Percentiles rank a stretch among this genome's conserved stretches.
Evolutionary conservation across 2,329 filamentous ascomycete species (phyloP).

Genomic region (Aspergillus quadrilineatus): DNA sequence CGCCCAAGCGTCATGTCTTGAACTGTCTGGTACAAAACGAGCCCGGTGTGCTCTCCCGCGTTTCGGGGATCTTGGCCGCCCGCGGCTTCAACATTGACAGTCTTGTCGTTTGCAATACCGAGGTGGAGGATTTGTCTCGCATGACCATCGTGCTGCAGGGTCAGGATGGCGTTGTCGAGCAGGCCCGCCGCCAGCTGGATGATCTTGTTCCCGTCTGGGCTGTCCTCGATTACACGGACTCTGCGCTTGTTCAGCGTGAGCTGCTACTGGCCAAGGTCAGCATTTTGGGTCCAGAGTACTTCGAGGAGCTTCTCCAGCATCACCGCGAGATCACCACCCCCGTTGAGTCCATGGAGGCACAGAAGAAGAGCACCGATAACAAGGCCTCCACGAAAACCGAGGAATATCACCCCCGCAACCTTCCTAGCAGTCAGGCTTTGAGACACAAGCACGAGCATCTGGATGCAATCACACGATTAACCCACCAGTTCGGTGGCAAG

Average conservation of each 20-base stretch:
- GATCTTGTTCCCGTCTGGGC: slow-evolving; percentile 98
- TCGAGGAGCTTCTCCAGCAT: slow-evolving; percentile 92
- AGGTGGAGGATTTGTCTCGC: slow-evolving; percentile 92
- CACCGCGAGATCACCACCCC: slow-evolving; percentile 81
- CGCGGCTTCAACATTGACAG: slow-evolving; percentile 99
- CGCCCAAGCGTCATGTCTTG: slow-evolving; percentile 90
- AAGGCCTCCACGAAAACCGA: slow-evolving; percentile 48
- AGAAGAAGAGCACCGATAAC: slow-evolving; percentile 20
- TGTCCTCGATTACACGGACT: slow-evolving; percentile 90
- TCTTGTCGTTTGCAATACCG: slow-evolving; percentile 94
- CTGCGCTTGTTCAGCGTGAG: slow-evolving; percentile 92
- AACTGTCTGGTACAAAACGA: slow-evolving; percentile 99
- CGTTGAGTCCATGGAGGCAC: slow-evolving; percentile 38
- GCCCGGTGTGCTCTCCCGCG: slow-evolving; percentile 91
- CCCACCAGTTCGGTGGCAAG: slow-evolving; percentile 97
- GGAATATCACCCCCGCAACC: slow-evolving; percentile 78
- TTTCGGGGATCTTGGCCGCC: slow-evolving; percentile 93
- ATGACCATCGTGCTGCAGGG: slow-evolving; percentile 99
- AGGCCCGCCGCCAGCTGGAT: slow-evolving; percentile 91
- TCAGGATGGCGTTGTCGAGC: slow-evolving; percentile 95
- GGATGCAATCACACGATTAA: slow-evolving; percentile 91
- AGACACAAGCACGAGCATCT: slow-evolving; percentile 97
- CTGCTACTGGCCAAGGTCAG: slow-evolving; percentile 94
- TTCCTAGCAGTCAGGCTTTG: slow-evolving; percentile 83
- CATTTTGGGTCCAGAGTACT: slow-evolving; percentile 95